Evolutionary conservation across 768 basidiomycete genomes (phyloP), one percentile per base, ranked within the genome.

Genomic region (Rickenella mellea): DNA sequence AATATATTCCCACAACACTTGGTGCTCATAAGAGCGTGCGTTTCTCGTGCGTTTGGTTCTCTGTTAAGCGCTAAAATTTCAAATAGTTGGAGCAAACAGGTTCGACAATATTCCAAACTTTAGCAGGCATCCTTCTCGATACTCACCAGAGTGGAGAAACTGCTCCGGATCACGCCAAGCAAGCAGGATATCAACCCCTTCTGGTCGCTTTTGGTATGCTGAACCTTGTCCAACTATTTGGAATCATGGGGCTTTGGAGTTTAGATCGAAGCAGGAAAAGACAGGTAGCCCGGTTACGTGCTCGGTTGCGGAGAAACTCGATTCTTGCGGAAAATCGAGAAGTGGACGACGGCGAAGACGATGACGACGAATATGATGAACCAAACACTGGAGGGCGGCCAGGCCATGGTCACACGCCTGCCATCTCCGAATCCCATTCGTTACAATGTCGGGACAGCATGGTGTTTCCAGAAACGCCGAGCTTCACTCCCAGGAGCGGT

Each of bases 21-120:
- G 85, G 83, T 1, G 76, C 78, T 6, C 83, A 88, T 54, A 87
- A 88, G 56, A 77, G 78, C 54, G 85, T 85, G 61, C 47, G 79
- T 61, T 3, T 25, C 12, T 29, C 28, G 15, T 26, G 29, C 1
- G 9, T 14, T 31, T 21, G n/a, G 22, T 20, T 28, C 15, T 41
- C 21, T 31, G n/a, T n/a, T 21, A 15, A 30, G 17, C 11, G 14
- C 24, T 42, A 29, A 9, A 21, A 27, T 29, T 25, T 33, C 35
- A 39, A 21, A 31, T 43, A 86, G 83, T 64, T 88, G 44, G 85
- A 88, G 54, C 78, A 83, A 57, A 76, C 78, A 2, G 83, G 83
- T 1, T 74, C 80, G 3, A 82, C 80, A 0, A 71, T 85, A 41
- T 75, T 79, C 43, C 80, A 86, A 50, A 85, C 82, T 0, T 52